Conservation (phyloP, 1,284 basidiomycete species). For the Ceratobasidium sp. region DNA sequence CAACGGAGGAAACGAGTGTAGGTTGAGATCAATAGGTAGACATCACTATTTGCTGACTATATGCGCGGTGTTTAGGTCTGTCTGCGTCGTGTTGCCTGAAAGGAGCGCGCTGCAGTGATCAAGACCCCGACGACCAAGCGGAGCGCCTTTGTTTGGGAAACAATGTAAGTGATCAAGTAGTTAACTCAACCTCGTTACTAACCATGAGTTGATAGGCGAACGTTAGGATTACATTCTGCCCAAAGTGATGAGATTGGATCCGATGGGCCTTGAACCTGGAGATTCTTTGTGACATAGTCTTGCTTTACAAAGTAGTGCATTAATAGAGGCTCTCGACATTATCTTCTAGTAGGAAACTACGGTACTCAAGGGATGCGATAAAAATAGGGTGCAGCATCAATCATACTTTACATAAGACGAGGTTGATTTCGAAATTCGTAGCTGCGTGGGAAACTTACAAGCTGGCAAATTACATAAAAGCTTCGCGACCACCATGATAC, state of each 20-base stretch:
- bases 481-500: neutral
- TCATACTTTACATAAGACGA: too few species aligned
- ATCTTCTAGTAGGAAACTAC: too few species aligned
- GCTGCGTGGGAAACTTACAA: too few species aligned
- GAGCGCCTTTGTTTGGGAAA: slow-evolving; percentile 6
- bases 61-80: neutral
- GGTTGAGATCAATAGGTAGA: neutral
- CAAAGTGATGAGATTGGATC: neutral
- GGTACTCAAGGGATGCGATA: too few species aligned
- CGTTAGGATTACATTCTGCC: slow-evolving; percentile 7
- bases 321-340: too few species aligned
- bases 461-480: too few species aligned
- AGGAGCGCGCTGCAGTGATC: neutral
- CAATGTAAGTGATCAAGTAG: neutral
- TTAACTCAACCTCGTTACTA: neutral
- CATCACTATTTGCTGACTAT: neutral
- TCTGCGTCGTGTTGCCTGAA: neutral
- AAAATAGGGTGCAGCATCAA: too few species aligned
- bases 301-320: too few species aligned
- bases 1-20: slow-evolving; percentile 6
- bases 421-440: too few species aligned
- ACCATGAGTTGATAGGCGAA: neutral
- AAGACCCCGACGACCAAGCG: neutral
- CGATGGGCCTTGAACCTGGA: too few species aligned
- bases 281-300: too few species aligned